A percentile compares a stretch with the other conserved stretches of the same genome.
Conservation (phyloP, 2,329 filamentous ascomycete species). For the Beauveria scarabaeidicola region DNA sequence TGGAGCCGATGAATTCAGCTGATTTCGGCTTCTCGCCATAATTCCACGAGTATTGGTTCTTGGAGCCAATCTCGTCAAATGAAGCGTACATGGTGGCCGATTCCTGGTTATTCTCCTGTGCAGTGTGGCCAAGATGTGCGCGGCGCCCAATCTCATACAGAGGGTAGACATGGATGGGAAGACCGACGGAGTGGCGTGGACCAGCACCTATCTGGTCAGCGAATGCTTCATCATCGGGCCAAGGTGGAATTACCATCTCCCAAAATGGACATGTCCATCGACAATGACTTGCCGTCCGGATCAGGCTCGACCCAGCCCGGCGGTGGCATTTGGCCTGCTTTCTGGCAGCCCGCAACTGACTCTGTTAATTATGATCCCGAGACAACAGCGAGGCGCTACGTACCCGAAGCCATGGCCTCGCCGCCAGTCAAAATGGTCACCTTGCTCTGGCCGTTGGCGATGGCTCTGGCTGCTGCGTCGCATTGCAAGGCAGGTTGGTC, state of each 20-base stretch:
- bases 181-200: slow-evolving; percentile 47
- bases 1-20: slow-evolving; percentile 42
- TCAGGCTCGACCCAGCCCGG: slow-evolving; percentile 48
- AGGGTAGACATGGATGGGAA: slow-evolving; percentile 59
- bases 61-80: slow-evolving; percentile 48
- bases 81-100: slow-evolving; percentile 51
- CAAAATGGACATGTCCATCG: slow-evolving; percentile 38
- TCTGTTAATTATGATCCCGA: slow-evolving; percentile 10
- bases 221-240: not conserved
- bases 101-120: slow-evolving; percentile 48
- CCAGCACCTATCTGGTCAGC: slow-evolving; percentile 38
- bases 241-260: slow-evolving; percentile 20
- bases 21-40: slow-evolving; percentile 37
- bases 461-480: slow-evolving; percentile 53
- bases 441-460: slow-evolving; percentile 43
- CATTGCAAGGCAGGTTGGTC: slow-evolving; percentile 53
- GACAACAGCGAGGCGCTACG: not conserved
- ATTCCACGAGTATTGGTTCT: slow-evolving; percentile 49
- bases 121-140: slow-evolving; percentile 44
- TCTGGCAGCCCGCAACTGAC: slow-evolving; percentile 26
- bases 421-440: slow-evolving; percentile 55
- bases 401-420: slow-evolving; percentile 54
- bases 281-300: slow-evolving; percentile 35
- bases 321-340: slow-evolving; percentile 34
- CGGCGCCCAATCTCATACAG: slow-evolving; percentile 58